These are phyloP conservation scores for Vanrija pseudolonga DNA, from an alignment of 1,284 basidiomycete genomes.

Conservation along the genomic window DNA sequence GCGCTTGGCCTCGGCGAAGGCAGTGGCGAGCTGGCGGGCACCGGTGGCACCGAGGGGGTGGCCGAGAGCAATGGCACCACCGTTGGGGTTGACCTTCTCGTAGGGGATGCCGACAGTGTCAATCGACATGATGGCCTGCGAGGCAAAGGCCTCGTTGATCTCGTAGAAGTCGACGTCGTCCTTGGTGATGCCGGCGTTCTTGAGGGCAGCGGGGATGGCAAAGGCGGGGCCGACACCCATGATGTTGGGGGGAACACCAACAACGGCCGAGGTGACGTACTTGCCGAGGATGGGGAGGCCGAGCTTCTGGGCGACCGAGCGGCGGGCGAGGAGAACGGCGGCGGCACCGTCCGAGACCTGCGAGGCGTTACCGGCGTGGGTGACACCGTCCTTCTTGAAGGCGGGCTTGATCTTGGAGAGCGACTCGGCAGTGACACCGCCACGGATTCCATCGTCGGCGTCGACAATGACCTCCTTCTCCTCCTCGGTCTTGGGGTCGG, in stretches of 20 bases:
- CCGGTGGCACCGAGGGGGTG: slow-evolving; percentile 71
- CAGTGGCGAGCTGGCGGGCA: slow-evolving; percentile 80
- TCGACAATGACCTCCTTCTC: slow-evolving; percentile 75
- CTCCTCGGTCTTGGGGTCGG: slow-evolving; percentile 82
- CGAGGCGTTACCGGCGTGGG: slow-evolving; percentile 87
- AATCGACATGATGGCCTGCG: slow-evolving; percentile 77
- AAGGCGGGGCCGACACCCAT: slow-evolving; percentile 90
- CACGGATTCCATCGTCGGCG: slow-evolving; percentile 85
- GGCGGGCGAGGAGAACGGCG: slow-evolving; percentile 82
- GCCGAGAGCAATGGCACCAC: slow-evolving; percentile 83
- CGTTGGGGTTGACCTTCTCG: slow-evolving; percentile 83
- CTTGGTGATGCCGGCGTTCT: slow-evolving; percentile 65
- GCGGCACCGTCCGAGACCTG: slow-evolving; percentile 98
- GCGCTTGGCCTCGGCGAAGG: slow-evolving; percentile 72
- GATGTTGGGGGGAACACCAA: slow-evolving; percentile 78
- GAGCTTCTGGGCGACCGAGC: slow-evolving; percentile 81
- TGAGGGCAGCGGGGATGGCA: slow-evolving; percentile 80
- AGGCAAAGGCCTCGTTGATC: slow-evolving; percentile 86
- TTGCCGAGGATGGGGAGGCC: slow-evolving; percentile 91
- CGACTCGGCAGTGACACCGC: slow-evolving; percentile 82
- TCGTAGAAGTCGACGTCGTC: slow-evolving; percentile 89
- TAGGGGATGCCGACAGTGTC: slow-evolving; percentile 67
- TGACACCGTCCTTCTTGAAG: slow-evolving; percentile 81
- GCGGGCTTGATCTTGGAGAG: slow-evolving; percentile 90
- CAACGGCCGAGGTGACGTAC: slow-evolving; percentile 70